These are phyloP conservation scores for Acanthamoeba triangularis DNA, from an alignment of 208 protist species.

Conservation along the genomic window DNA sequence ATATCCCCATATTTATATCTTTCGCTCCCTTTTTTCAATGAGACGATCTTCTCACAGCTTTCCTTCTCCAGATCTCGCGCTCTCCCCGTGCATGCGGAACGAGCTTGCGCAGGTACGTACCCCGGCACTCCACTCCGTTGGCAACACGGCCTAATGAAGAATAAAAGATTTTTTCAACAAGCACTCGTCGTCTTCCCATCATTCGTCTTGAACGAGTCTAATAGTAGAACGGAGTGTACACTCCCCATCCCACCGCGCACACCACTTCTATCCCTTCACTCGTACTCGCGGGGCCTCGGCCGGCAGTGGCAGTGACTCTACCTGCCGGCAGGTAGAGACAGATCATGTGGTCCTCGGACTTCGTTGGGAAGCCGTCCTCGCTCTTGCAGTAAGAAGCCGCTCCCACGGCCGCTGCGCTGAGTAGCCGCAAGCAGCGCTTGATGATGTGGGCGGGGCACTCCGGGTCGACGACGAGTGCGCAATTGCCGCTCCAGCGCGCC, in stretches of 20 bases:
- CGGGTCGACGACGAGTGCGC: not conserved
- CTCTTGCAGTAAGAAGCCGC: not conserved
- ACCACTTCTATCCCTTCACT: not conserved
- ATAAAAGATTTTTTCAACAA: too few relatives aligned
- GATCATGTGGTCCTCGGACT: not conserved
- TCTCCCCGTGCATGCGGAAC: not conserved
- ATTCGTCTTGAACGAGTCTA: not conserved
- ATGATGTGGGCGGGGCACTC: not conserved
- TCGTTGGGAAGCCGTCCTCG: not conserved
- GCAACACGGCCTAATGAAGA: too few relatives aligned
- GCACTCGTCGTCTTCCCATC: too few relatives aligned
- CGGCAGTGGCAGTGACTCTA: not conserved
- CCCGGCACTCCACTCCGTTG: too few relatives aligned
- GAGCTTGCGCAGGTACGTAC: not conserved
- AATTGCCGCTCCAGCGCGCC: not conserved
- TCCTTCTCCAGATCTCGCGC: not conserved
- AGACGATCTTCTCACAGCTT: not conserved
- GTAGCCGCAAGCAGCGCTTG: not conserved
- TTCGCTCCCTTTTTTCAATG: not conserved
- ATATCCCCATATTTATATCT: not conserved
- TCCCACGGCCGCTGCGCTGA: not conserved
- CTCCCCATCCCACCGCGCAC: not conserved
- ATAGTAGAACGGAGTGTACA: not conserved
- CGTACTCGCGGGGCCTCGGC: not conserved
- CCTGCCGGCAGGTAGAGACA: not conserved